Percentiles rank a stretch among this genome's conserved stretches.
Conservation (phyloP, 805 yeast genomes). For the Suhomyces vadensis region DNA sequence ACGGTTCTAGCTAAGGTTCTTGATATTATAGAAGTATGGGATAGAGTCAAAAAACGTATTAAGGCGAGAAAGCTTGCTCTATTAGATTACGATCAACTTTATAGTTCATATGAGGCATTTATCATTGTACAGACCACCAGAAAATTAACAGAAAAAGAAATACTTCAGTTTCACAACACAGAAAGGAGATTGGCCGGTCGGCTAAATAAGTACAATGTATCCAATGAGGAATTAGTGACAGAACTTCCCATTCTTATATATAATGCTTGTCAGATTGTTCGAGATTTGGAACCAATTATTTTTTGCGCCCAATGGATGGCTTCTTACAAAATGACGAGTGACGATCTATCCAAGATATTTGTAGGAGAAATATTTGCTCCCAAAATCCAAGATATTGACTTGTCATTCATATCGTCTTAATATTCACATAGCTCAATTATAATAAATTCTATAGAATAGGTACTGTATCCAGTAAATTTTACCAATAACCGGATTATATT, state of each 20-base stretch:
- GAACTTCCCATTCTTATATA: slow-evolving; percentile 50
- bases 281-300: slow-evolving; percentile 30
- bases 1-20: neutral
- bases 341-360: neutral
- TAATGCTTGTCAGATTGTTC: slow-evolving; percentile 30
- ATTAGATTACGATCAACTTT: slow-evolving; percentile 39
- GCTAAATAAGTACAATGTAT: slow-evolving; percentile 29
- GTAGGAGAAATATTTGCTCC: neutral
- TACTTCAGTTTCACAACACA: slow-evolving; percentile 23
- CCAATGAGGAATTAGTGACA: slow-evolving; percentile 40
- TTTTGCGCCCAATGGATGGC: slow-evolving; percentile 35
- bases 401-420: too few species aligned
- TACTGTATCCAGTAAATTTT: too few species aligned
- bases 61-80: slow-evolving; percentile 34
- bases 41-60: slow-evolving; percentile 26
- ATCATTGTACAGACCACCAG: slow-evolving; percentile 37
- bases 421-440: too few species aligned
- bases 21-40: slow-evolving; percentile 18
- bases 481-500: too few species aligned
- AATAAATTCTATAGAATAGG: too few species aligned
- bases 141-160: slow-evolving; percentile 30
- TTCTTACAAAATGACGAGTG: neutral
- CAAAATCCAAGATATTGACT: neutral
- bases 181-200: slow-evolving; percentile 27
- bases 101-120: slow-evolving; percentile 28